phyloP scores from a whole-genome alignment of 176 grass and related monocot genomes.

The Melocanna baccifera region DNA sequence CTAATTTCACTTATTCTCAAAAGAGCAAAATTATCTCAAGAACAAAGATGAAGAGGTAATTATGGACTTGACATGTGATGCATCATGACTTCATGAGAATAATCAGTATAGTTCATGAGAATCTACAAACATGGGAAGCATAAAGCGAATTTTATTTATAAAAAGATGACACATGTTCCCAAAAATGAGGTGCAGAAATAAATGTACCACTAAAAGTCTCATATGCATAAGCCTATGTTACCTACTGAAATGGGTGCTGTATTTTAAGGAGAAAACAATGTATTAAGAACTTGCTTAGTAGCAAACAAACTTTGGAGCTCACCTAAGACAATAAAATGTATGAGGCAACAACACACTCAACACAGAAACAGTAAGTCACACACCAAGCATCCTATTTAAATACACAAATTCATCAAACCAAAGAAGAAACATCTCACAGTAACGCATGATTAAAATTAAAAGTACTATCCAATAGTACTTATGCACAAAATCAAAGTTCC shows the following conservation, averaged over 20 bases:
- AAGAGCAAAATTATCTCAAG: neutral
- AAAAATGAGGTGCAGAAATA: neutral
- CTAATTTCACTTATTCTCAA: neutral
- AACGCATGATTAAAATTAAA: neutral
- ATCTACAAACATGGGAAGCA: neutral
- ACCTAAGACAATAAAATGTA: neutral
- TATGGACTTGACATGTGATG: neutral
- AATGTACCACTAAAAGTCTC: neutral
- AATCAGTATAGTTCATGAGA: neutral
- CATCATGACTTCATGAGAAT: neutral
- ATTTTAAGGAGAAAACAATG: neutral
- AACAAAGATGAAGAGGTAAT: neutral
- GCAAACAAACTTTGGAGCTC: conserved; percentile 6
- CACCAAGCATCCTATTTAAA: neutral
- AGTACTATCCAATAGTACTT: neutral
- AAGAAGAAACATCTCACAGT: neutral
- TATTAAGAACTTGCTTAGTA: neutral
- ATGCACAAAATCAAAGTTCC: conserved; percentile 7
- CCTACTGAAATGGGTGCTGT: neutral
- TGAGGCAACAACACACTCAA: neutral
- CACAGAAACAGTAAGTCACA: neutral
- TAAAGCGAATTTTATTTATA: neutral
- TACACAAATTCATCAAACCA: neutral
- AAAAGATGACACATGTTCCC: neutral
- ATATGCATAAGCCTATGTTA: neutral